Percentiles rank a stretch among this genome's conserved stretches.
Evolutionary conservation across 208 protist genomes (phyloP).

Genomic region (Herpetomonas muscarum): DNA sequence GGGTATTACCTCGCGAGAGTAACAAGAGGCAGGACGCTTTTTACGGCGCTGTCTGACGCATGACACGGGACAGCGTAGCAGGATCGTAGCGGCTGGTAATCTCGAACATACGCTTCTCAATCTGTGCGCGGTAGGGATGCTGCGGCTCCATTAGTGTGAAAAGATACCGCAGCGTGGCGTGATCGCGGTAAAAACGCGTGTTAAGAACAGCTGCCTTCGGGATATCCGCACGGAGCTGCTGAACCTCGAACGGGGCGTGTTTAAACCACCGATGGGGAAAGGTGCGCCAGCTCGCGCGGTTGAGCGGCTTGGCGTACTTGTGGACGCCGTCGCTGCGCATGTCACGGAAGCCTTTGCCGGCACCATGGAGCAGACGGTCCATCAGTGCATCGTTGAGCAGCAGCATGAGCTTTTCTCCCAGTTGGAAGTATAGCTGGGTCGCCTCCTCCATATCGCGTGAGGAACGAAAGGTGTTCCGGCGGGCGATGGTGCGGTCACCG

Average conservation of each 20-base stretch:
- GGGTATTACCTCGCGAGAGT: no score
- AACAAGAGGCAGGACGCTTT: no score
- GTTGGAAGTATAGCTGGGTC: constrained; percentile 65
- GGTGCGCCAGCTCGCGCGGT: constrained; percentile 62
- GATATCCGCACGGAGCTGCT: constrained; percentile 85
- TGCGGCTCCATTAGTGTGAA: constrained; percentile 83
- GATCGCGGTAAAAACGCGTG: constrained; percentile 76
- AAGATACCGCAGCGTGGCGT: constrained; percentile 68
- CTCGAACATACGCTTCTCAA: constrained; percentile 69
- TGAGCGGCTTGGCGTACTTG: constrained; percentile 33
- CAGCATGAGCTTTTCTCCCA: constrained; percentile 76
- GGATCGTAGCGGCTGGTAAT: constrained; percentile 64
- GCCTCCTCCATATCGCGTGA: constrained; percentile 56
- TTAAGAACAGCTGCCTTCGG: constrained; percentile 62
- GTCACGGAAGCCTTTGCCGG: constrained; percentile 58
- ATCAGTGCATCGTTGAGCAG: constrained; percentile 71
- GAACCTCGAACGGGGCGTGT: constrained; percentile 87
- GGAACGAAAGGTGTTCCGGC: constrained; percentile 59
- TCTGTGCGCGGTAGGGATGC: constrained; percentile 53
- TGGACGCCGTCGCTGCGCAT: constrained; percentile 70
- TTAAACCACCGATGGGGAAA: constrained; percentile 86
- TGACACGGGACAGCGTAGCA: background rate
- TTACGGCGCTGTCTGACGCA: no score
- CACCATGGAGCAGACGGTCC: constrained; percentile 71
- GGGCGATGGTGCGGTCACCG: constrained; percentile 30